These are phyloP conservation scores for Liquidambar formosana DNA, from an alignment of 164 flowering plant species.

Conservation along the genomic window DNA sequence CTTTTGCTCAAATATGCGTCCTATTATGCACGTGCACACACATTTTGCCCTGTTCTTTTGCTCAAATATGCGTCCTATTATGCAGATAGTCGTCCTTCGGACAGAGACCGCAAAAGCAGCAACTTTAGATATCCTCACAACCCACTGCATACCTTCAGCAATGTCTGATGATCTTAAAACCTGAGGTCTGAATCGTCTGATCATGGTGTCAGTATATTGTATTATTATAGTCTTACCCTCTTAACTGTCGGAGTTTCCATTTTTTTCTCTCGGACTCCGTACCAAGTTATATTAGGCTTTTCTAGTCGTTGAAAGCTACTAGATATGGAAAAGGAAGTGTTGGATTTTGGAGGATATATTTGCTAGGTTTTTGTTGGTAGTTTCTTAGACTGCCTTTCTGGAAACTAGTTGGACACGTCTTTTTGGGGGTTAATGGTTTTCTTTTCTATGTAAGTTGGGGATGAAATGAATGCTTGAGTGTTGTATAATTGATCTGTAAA, in stretches of 20 bases:
- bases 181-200: constrained; percentile 36
- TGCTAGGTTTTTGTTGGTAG: background rate
- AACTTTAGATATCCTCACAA: constrained; percentile 73
- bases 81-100: constrained; percentile 81
- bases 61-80: background rate
- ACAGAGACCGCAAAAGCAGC: constrained; percentile 83
- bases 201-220: background rate
- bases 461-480: no score
- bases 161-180: constrained; percentile 89
- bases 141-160: constrained; percentile 92
- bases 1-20: background rate
- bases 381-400: background rate
- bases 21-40: constrained; percentile 13
- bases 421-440: background rate
- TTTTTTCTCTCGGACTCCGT: background rate
- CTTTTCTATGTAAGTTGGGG: no score
- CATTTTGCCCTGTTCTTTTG: background rate
- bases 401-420: background rate
- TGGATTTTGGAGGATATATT: background rate
- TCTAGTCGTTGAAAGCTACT: background rate
- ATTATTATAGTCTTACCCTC: background rate
- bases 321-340: background rate
- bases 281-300: background rate
- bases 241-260: background rate
- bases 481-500: no score